Conservation (phyloP, 257 asterid species). For the Orobanche coerulescens region DNA sequence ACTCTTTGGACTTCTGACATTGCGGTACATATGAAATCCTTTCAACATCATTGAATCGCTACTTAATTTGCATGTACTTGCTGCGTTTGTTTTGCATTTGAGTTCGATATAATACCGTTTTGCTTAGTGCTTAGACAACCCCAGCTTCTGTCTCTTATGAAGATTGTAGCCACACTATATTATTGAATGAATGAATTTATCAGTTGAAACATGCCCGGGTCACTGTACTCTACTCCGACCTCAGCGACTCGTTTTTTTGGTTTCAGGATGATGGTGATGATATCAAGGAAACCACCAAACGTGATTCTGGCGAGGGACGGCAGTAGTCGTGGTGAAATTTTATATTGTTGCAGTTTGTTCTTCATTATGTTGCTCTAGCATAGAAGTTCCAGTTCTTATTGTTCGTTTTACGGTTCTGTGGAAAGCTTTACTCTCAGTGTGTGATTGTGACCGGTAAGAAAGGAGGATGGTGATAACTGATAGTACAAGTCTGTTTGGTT, state of each 20-base stretch:
- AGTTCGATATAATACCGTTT: background rate
- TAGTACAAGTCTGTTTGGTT: too few relatives aligned
- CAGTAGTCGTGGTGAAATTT: constrained; percentile 28
- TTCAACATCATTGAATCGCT: too few relatives aligned
- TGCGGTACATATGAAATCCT: constrained; percentile 20
- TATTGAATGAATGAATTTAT: background rate
- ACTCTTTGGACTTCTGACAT: constrained; percentile 46
- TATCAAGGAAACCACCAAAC: constrained; percentile 44
- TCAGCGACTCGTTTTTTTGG: background rate
- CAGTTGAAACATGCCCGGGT: background rate
- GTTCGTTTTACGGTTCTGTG: too few relatives aligned
- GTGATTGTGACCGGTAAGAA: too few relatives aligned
- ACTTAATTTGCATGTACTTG: background rate
- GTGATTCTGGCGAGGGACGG: constrained; percentile 34
- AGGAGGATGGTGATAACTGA: too few relatives aligned
- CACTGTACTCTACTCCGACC: background rate
- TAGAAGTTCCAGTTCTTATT: too few relatives aligned
- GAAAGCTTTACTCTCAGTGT: too few relatives aligned
- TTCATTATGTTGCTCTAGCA: constrained; percentile 17
- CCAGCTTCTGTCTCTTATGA: too few relatives aligned
- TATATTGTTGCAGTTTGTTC: constrained; percentile 23
- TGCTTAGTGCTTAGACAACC: background rate
- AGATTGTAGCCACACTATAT: background rate
- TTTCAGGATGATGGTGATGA: constrained; percentile 50
- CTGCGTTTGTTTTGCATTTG: background rate